Evolutionary conservation across 1,139 yeast species (phyloP).

Genomic region (Pneumocystis oryctolagi): DNA sequence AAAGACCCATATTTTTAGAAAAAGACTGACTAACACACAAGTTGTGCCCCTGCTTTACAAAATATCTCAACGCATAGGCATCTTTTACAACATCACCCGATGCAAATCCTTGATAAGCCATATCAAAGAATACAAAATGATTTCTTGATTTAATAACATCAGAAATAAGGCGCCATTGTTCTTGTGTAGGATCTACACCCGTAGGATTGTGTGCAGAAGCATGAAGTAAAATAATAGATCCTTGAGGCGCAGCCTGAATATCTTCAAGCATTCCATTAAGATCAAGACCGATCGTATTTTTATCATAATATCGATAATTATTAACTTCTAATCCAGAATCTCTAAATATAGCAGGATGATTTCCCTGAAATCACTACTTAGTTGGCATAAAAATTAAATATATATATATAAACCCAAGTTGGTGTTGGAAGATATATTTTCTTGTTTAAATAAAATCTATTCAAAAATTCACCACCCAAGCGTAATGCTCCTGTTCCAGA

Average conservation of each 20-base stretch:
- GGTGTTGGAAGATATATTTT: constrained; percentile 48
- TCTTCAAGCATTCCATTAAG: constrained; percentile 52
- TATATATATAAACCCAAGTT: constrained; percentile 33
- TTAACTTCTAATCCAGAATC: constrained; percentile 35
- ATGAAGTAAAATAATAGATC: constrained; percentile 72
- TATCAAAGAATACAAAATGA: constrained; percentile 78
- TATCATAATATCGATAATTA: constrained; percentile 54
- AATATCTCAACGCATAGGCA: constrained; percentile 75
- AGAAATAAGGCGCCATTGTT: constrained; percentile 68
- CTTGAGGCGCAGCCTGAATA: constrained; percentile 55
- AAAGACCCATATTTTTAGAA: constrained; percentile 93
- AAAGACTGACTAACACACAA: constrained; percentile 74
- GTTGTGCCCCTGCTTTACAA: constrained; percentile 41
- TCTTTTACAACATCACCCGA: constrained; percentile 74
- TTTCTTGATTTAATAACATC: constrained; percentile 43
- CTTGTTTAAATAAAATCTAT: constrained; percentile 34
- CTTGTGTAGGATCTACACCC: constrained; percentile 80
- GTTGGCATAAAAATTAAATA: neutral
- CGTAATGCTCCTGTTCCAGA: constrained; percentile 66
- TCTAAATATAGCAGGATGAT: constrained; percentile 40
- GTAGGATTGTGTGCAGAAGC: constrained; percentile 98
- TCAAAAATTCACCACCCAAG: constrained; percentile 48
- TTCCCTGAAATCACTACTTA: constrained; percentile 28
- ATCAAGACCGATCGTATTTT: constrained; percentile 46
- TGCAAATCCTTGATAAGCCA: constrained; percentile 96